Evolutionary conservation across 495 filamentous ascomycete genomes (phyloP), one percentile per base, ranked within the genome.

Genomic region (Parathielavia appendiculata): DNA sequence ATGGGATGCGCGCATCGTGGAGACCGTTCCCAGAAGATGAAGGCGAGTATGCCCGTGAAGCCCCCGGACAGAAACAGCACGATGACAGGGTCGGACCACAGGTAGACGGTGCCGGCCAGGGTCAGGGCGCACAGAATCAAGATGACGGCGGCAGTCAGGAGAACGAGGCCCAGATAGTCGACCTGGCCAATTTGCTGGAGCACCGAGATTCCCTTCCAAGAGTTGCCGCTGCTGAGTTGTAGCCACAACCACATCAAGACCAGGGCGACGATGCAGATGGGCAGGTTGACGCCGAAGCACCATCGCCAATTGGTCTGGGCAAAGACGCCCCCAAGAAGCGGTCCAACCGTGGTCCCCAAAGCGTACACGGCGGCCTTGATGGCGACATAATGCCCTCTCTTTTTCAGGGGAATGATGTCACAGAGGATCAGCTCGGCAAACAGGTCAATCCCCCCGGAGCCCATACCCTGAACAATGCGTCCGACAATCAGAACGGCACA

Each of bases 391-490:
- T 62, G 84, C 72, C 65, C 87, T 65, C 89, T 85, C 81, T 71
- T 67, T 55, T 71, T 73, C 70, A 90, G 76, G 50, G 84, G 85
- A 66, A 91, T 90, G 45, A 92, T 69, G 73, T 96, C 90, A 11
- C 84, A 84, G 52, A 74, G 60, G 50, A 74, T 71, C 20, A 74
- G 55, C 57, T 71, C 69, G n/a, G 69, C 70, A 49, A 70, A 71
- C 49, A 73, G 56, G 22, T 71, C 70, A 41, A 74, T 64, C 89
- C 90, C 91, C 47, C 91, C 91, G 23, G 86, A 89, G 7, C 90
- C 91, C 22, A 86, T 72, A 49, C 91, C 91, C 67, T 96, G 91
- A 40, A 95, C 75, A 0, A 86, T 83, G 65, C 91, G 75, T 11
- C 89, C 91, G 1, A 81, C 76, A 46, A 96, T 80, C 48, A 95